Percentiles rank a stretch among this genome's conserved stretches.
Conservation (phyloP, 306 rosid genomes). For the Acacia melanoxylon region DNA sequence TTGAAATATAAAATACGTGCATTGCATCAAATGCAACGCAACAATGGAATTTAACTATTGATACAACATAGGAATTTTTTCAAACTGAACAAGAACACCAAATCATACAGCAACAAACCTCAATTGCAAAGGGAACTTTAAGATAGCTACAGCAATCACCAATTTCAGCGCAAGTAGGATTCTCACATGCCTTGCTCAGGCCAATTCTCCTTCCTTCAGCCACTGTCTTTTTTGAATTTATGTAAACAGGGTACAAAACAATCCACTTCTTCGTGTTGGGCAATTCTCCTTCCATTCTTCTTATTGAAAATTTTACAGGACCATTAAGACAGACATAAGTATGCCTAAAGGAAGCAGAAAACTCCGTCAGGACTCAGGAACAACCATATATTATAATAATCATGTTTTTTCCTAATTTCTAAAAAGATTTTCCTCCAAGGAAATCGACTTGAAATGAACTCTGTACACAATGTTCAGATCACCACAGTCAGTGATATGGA, state of each 20-base stretch:
- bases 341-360: background rate
- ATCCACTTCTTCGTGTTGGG: conserved; percentile 74
- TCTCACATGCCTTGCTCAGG: conserved; percentile 68
- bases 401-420: background rate
- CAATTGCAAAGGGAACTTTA: conserved; percentile 71
- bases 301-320: background rate
- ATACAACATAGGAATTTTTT: background rate
- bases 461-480: background rate
- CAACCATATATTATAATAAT: background rate
- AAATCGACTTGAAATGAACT: background rate
- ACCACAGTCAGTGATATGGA: background rate
- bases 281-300: conserved; percentile 61
- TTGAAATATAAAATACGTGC: background rate
- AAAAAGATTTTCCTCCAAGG: background rate
- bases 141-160: conserved; percentile 82
- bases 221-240: conserved; percentile 80
- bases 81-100: background rate
- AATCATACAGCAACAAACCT: conserved; percentile 44
- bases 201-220: conserved; percentile 87
- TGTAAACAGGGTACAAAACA: conserved; percentile 78
- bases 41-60: background rate
- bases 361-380: background rate
- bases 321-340: background rate
- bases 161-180: conserved; percentile 82
- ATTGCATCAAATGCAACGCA: background rate